phyloP scores from a whole-genome alignment of 805 yeast species.

The Diddensiella caesifluorescens region DNA sequence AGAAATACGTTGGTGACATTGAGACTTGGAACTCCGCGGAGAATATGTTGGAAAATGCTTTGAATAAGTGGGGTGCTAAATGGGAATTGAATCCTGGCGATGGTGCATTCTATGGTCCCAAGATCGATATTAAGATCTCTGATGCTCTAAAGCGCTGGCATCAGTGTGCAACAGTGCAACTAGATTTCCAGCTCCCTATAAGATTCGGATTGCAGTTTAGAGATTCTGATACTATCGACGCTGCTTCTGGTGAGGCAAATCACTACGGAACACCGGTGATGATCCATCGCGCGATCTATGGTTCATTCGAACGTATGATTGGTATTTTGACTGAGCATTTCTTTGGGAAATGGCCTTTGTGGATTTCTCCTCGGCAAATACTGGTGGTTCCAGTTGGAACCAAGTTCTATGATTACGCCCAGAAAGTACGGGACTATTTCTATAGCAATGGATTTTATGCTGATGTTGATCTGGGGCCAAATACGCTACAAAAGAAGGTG shows the following conservation, averaged over 20 bases:
- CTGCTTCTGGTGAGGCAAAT: slow-evolving; percentile 29
- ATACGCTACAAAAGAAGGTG: slow-evolving; percentile 96
- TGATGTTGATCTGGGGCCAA: slow-evolving; percentile 89
- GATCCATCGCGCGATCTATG: slow-evolving; percentile 98
- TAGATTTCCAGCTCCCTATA: slow-evolving; percentile 95
- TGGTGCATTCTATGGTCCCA: slow-evolving; percentile 96
- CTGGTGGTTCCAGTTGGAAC: slow-evolving; percentile 96
- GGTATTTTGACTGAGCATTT: slow-evolving; percentile 97
- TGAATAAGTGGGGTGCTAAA: slow-evolving; percentile 76
- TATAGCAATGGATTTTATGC: slow-evolving; percentile 72
- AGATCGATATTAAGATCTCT: slow-evolving; percentile 92
- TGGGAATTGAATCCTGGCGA: slow-evolving; percentile 97
- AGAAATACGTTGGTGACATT: slow-evolving; percentile 88
- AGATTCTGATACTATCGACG: slow-evolving; percentile 32
- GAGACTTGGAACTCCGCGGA: slow-evolving; percentile 95
- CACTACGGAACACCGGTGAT: slow-evolving; percentile 84
- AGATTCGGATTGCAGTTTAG: slow-evolving; percentile 89
- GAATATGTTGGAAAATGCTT: slow-evolving; percentile 71
- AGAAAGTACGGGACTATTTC: slow-evolving; percentile 64
- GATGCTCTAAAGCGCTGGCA: slow-evolving; percentile 96
- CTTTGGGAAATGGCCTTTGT: slow-evolving; percentile 99
- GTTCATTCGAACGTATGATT: slow-evolving; percentile 98
- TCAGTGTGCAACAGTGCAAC: slow-evolving; percentile 98
- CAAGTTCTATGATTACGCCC: slow-evolving; percentile 86
- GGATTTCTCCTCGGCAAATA: slow-evolving; percentile 99